A percentile compares a stretch with the other conserved stretches of the same genome.
Conservation (phyloP, 306 rosid species). For the Gastrolobium bilobum region DNA sequence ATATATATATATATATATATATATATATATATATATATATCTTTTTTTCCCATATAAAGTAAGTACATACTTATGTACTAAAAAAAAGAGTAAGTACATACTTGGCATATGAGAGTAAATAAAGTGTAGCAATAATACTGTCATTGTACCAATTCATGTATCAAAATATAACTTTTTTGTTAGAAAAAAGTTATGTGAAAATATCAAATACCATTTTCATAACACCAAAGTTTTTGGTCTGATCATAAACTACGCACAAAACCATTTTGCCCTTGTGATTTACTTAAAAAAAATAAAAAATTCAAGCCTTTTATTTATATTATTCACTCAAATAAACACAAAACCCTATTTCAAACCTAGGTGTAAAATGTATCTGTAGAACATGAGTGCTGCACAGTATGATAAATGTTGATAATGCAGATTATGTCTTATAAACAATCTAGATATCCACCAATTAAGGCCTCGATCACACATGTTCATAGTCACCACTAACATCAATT, state of each 20-base stretch:
- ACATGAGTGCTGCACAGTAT: conserved; percentile 46
- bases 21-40: too few species aligned
- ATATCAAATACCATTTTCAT: conserved; percentile 2
- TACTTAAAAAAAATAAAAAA: conserved; percentile 38
- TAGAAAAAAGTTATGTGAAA: not conserved
- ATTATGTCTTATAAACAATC: conserved; percentile 36
- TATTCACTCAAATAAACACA: conserved; percentile 47
- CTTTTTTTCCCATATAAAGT: too few species aligned
- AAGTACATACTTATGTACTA: too few species aligned
- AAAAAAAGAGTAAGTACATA: too few species aligned
- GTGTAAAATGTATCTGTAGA: conserved; percentile 31
- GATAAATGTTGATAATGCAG: conserved; percentile 48
- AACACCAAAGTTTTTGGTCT: not conserved
- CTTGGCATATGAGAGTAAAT: not conserved
- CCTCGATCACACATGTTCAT: conserved; percentile 49
- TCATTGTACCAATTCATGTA: not conserved
- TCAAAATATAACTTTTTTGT: too few species aligned
- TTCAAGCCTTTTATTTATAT: conserved; percentile 25
- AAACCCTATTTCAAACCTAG: conserved; percentile 42
- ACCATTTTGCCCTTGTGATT: conserved; percentile 11
- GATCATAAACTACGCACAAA: not conserved
- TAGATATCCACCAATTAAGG: conserved; percentile 33
- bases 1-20: too few species aligned
- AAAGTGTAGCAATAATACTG: not conserved
- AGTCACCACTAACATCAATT: conserved; percentile 83